Evolutionary conservation across 2,329 filamentous ascomycete species (phyloP), one percentile per base, ranked within the genome.

Genomic region (Plenodomus lindquistii): DNA sequence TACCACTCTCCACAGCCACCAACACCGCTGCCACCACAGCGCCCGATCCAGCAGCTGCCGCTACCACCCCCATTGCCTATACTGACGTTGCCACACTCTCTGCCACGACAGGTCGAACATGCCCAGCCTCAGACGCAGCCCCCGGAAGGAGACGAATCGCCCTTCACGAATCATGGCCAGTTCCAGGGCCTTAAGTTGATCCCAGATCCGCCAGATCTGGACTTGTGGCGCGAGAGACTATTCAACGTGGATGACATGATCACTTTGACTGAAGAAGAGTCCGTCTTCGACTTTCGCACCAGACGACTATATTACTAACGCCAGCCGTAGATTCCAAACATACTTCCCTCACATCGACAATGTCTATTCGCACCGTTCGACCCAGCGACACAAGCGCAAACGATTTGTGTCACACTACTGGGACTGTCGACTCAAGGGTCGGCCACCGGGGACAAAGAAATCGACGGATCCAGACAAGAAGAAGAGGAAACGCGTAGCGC

Each of bases 321-420:
- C n/a, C 13, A 20, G n/a, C 13, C 22, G 13, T 46, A 89, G 86
- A 64, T 91, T 88, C 66, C 83, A 89, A 63, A 90, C 83, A 6
- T 93, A 92, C 71, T 92, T 91, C 63, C 88, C 88, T 0, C 88
- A 92, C 70, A 81, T 93, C 58, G 89, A 92, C 75, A 92, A 92
- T 67, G 83, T 92, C 59, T 93, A 91, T 73, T 92, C 88, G 20
- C 89, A 91, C 73, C 86, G 88, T 53, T 91, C 88, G 1, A 91
- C 88, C 2, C 89, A 92, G 67, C 81, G 80, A 44, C 91, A 91
- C 71, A 92, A 92, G 75, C 85, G 86, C 62, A 90, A 89, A 61
- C 85, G 87, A n/a, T 89, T 92, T 59, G 80, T 91, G 45, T 90
- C 87, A 1, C 88, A 91, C 71, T 93, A 92, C 72, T 92, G 87